These are phyloP conservation scores for Urtica urens DNA, from an alignment of 306 rosid genomes.

Conservation along the genomic window DNA sequence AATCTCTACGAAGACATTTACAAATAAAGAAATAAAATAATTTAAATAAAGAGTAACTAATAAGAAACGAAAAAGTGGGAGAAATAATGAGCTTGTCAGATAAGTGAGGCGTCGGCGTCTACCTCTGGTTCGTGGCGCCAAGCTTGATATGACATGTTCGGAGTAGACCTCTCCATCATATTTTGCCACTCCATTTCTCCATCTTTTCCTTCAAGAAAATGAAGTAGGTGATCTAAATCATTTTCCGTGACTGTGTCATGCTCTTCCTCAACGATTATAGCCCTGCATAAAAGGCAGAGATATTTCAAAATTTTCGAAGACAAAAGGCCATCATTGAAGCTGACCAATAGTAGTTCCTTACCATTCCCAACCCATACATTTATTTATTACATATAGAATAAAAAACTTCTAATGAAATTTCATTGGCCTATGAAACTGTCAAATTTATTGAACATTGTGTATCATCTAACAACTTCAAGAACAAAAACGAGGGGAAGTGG, in stretches of 20 bases:
- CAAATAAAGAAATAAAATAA: not conserved
- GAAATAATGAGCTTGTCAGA: not conserved
- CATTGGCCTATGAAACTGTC: no score
- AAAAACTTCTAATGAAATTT: no score
- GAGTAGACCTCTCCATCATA: conserved; percentile 74
- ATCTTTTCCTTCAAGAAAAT: conserved; percentile 61
- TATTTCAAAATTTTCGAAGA: no score
- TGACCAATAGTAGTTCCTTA: no score
- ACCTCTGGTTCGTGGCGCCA: conserved; percentile 99
- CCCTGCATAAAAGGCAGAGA: conserved; percentile 13
- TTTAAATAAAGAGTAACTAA: not conserved
- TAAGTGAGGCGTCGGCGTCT: conserved; percentile 17
- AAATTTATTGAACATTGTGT: no score
- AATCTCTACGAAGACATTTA: no score
- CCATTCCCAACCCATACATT: no score
- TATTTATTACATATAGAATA: no score
- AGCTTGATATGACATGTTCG: conserved; percentile 70
- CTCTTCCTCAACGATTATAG: conserved; percentile 33
- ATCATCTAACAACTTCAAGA: no score
- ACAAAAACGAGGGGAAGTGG: no score
- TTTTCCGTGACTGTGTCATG: conserved; percentile 46
- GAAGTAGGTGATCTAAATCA: conserved; percentile 71
- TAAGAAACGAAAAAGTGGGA: not conserved
- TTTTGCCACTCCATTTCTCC: conserved; percentile 82
- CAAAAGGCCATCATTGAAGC: no score